Base-by-base conservation (phyloP, 352 stramenopile species). In the Globisporangium solare region DNA sequence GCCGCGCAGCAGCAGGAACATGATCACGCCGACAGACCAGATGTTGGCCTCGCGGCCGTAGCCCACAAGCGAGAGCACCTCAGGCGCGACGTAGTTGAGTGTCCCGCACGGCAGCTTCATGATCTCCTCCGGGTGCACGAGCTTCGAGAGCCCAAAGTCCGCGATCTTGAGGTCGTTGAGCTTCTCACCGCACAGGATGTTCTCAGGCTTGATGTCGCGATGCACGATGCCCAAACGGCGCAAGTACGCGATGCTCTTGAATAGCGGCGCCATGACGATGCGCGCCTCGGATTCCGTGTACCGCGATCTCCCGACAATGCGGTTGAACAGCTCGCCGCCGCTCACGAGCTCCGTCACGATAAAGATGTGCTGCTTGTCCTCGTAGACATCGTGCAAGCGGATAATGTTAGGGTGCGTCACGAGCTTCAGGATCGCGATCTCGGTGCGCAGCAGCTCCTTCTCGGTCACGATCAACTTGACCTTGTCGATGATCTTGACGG, bases 271-370 rank as follows among this genome's bases (percentile, higher is more conserved):
- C 71, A 98, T 94, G 24, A 97, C 81, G 11, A 80, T 74, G 7
- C 86, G 83, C 6, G 92, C 91, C 54, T 98, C 86, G 2, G 81
- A 71, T 68, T 98, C 92, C 2, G 85, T 95, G 58, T 97, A 96
- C 46, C 83, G 63, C 24, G 79, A 77, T 3, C 84, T 71, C 1
- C 88, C 83, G 0, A 98, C 92, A 61, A 99, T 99, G 4, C 89
- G 82, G 71, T 98, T 97, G 72, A 99, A 99, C 6, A 99, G 68
- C 63, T 99, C 96, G 15, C 97, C 96, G n/a, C 96, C 97, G 8
- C 76, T 73, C 2, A 98, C 78, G 0, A 99, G 79, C 69, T 99
- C 97, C 68, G 98, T 98, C 27, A 99, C 95, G 47, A 99, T 94
- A 76, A 98, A 99, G 61, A 99, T 97, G 63, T 93, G 75, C 66